Evolutionary conservation across 805 yeast species (phyloP), one percentile per base, ranked within the genome.

Genomic region (Kazachstania kunashirensis): DNA sequence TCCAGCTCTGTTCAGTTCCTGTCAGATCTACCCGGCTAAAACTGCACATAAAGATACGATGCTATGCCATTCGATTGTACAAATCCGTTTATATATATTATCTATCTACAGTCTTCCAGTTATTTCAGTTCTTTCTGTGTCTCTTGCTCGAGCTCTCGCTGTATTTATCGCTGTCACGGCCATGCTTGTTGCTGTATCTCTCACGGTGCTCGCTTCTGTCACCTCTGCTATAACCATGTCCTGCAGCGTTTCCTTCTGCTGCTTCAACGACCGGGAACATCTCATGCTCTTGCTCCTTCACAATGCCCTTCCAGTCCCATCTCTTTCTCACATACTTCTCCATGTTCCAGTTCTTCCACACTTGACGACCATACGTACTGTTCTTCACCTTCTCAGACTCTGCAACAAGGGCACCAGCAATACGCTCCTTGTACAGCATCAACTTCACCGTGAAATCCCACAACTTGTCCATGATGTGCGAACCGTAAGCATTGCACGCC

Each of bases 291-390:
- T 70, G 71, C 31, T 72, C 70, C 40, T 75, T 82, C 13, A 79
- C 67, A 26, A 72, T 46, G 40, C 48, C 62, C 59, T 81, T 84
- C 97, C 97, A 89, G 52, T 86, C 96, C 51, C 67, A 73, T 56
- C 42, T 42, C 33, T 47, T 48, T 33, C 52, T 39, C 14, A 43
- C 54, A 50, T 76, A 89, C 48, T 78, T 61, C 55, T 92, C 97
- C 79, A 89, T 71, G 21, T 72, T 63, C 96, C 96, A 92, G 57
- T 89, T 89, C 56, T 80, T 84, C 97, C 96, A 92, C 2, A 92
- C 97, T 49, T 77, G 70, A 53, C 79, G 75, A 24, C 98, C 98
- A 52, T 89, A 92, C 10, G 67, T 72, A 53, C 95, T 83, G 42
- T 79, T 84, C 63, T 92, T 86, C 30, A 92, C 81, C 42, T 70